These are phyloP conservation scores for Otatea glauca DNA, from an alignment of 176 grass and related monocot genomes.

Conservation along the genomic window DNA sequence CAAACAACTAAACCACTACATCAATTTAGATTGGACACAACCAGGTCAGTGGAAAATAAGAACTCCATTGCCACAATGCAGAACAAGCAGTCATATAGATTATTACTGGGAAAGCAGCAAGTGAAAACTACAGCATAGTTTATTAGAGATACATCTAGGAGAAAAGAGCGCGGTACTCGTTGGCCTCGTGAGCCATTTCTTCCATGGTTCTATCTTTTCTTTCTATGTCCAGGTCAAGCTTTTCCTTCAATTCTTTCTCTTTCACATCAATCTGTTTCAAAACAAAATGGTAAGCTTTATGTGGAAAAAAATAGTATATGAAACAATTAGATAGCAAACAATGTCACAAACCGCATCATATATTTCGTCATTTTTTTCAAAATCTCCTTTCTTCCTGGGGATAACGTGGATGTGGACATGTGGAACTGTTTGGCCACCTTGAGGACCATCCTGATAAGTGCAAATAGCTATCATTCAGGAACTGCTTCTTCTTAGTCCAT, in stretches of 20 bases:
- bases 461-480: conserved; percentile 8
- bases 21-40: neutral
- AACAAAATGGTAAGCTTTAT: conserved; percentile 24
- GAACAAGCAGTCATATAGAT: neutral
- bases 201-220: conserved; percentile 72
- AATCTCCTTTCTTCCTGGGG: conserved; percentile 85
- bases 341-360: conserved; percentile 72
- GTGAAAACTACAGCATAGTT: neutral
- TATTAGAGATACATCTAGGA: conserved; percentile 40
- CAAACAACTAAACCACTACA: neutral
- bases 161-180: conserved; percentile 72
- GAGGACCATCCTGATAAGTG: conserved; percentile 78
- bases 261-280: conserved; percentile 66
- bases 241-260: conserved; percentile 91
- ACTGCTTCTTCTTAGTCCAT: neutral
- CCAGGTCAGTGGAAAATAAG: neutral
- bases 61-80: neutral
- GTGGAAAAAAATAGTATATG: neutral
- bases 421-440: conserved; percentile 90
- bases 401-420: conserved; percentile 97
- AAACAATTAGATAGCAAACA: conserved; percentile 16
- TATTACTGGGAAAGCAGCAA: neutral
- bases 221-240: conserved; percentile 84
- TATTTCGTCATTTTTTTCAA: conserved; percentile 94
- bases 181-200: conserved; percentile 76